These are phyloP conservation scores for Lachancea nothofagi DNA, from an alignment of 805 yeast species.

Conservation along the genomic window DNA sequence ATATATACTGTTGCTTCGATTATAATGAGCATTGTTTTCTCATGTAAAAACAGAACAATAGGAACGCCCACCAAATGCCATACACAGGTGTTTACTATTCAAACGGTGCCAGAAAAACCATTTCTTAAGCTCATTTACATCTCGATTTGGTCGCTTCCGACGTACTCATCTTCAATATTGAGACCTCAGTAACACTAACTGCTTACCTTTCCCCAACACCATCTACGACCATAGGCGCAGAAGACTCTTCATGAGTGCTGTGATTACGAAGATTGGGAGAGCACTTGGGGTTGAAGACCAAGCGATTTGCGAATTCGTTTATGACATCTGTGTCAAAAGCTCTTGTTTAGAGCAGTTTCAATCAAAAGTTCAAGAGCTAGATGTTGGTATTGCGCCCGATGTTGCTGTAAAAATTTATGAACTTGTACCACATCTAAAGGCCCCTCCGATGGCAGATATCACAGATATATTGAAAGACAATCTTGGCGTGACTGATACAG, in stretches of 20 bases:
- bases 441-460: conserved; percentile 10
- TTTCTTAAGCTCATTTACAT: too few species aligned
- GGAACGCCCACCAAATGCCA: too few species aligned
- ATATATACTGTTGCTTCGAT: too few species aligned
- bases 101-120: too few species aligned
- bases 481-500: conserved; percentile 17
- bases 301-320: conserved; percentile 43
- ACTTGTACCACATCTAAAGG: background rate
- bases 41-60: too few species aligned
- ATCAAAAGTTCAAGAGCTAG: conserved; percentile 36
- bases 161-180: too few species aligned
- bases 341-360: conserved; percentile 33
- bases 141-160: too few species aligned
- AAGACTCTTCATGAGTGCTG: conserved; percentile 4
- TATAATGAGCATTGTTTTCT: too few species aligned
- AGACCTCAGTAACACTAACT: too few species aligned
- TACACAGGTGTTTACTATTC: too few species aligned
- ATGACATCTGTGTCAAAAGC: conserved; percentile 36
- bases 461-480: conserved; percentile 12
- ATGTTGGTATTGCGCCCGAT: conserved; percentile 35
- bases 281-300: conserved; percentile 38
- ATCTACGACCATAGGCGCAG: too few species aligned
- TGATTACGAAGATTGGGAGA: conserved; percentile 16
- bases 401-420: conserved; percentile 14
- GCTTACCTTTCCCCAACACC: too few species aligned